phyloP scores from a whole-genome alignment of 345 rosid genomes.

The Populus tremula region DNA sequence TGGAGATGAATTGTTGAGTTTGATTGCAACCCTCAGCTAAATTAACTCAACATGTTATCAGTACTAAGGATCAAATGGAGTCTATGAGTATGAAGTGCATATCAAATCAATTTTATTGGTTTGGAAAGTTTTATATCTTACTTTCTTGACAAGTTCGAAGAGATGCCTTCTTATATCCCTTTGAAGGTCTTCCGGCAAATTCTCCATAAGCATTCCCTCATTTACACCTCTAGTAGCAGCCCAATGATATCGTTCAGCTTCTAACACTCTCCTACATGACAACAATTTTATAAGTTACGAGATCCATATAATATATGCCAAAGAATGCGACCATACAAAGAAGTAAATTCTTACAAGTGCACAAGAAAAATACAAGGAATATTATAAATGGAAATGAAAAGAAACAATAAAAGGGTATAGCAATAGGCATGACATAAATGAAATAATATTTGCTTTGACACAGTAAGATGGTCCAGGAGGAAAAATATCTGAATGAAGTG shows the following conservation, averaged over 20 bases:
- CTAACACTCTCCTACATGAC: slow-evolving; percentile 58
- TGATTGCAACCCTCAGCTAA: background rate
- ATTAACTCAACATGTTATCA: background rate
- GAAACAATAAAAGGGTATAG: background rate
- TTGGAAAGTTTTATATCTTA: slow-evolving; percentile 21
- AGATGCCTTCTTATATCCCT: slow-evolving; percentile 87
- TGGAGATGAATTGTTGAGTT: background rate
- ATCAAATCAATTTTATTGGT: background rate
- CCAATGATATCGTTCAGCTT: slow-evolving; percentile 85
- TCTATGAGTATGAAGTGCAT: background rate
- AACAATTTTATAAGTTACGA: background rate
- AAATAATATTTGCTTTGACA: background rate
- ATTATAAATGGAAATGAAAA: background rate
- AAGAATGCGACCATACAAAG: background rate
- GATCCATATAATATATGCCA: background rate
- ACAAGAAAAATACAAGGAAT: background rate
- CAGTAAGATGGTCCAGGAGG: too few species aligned
- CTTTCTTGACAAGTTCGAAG: slow-evolving; percentile 74
- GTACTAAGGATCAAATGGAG: background rate
- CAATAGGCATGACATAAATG: background rate
- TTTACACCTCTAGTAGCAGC: slow-evolving; percentile 89
- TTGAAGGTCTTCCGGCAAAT: slow-evolving; percentile 86
- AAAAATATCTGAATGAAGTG: too few species aligned
- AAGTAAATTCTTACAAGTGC: background rate
- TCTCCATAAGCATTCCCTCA: slow-evolving; percentile 62